Percentiles rank a stretch among this genome's conserved stretches.
Conservation (phyloP, 352 stramenopile genomes). For the Globisporangium splendens region DNA sequence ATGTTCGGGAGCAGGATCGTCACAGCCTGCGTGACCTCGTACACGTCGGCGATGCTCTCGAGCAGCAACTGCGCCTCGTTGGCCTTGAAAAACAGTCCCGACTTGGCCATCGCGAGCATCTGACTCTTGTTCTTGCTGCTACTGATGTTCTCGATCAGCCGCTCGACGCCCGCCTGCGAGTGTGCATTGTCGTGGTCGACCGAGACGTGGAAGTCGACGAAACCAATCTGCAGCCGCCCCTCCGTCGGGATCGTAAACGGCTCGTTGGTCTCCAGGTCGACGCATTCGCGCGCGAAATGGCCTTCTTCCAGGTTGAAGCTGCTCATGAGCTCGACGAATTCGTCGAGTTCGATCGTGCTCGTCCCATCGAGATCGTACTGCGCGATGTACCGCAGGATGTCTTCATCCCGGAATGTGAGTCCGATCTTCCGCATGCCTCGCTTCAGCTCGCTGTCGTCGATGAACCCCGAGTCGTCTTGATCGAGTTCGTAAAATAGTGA, state of each 20-base stretch:
- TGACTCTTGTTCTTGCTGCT: slow-evolving; percentile 76
- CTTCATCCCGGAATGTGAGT: slow-evolving; percentile 50
- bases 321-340: slow-evolving; percentile 78
- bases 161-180: slow-evolving; percentile 57
- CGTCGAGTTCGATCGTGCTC: slow-evolving; percentile 67
- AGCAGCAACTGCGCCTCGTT: slow-evolving; percentile 68
- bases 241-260: slow-evolving; percentile 62
- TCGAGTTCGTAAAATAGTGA: slow-evolving; percentile 65
- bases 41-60: slow-evolving; percentile 58
- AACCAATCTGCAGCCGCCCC: slow-evolving; percentile 58
- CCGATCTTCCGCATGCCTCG: slow-evolving; percentile 49
- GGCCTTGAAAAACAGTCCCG: slow-evolving; percentile 61
- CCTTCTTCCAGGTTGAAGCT: slow-evolving; percentile 53
- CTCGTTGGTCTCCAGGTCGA: slow-evolving; percentile 58
- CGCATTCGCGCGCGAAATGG: slow-evolving; percentile 46
- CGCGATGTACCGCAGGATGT: slow-evolving; percentile 59
- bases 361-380: slow-evolving; percentile 75
- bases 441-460: slow-evolving; percentile 57
- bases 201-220: slow-evolving; percentile 76
- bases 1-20: slow-evolving; percentile 68
- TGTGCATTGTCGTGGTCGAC: slow-evolving; percentile 62
- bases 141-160: slow-evolving; percentile 75
- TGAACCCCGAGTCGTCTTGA: slow-evolving; percentile 58
- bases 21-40: slow-evolving; percentile 62
- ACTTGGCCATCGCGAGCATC: slow-evolving; percentile 80